A percentile compares a stretch with the other conserved stretches of the same genome.
These are phyloP conservation scores for Pseudogymnoascus sp. DNA, from an alignment of 2,329 filamentous ascomycete genomes.

Conservation along the genomic window DNA sequence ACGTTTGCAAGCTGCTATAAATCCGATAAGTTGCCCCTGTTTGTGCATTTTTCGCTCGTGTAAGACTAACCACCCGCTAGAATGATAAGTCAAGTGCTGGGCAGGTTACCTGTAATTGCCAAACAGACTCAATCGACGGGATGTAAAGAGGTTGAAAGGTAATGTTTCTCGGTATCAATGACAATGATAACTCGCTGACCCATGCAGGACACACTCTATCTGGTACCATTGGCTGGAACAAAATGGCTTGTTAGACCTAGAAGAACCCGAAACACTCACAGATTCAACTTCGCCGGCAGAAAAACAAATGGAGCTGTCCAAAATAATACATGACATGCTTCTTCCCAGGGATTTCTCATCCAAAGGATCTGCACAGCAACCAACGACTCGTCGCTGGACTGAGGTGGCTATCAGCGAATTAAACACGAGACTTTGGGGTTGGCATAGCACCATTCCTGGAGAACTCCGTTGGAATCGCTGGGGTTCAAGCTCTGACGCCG, in stretches of 20 bases:
- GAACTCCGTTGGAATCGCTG: constrained; percentile 13
- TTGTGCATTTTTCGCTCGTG: background rate
- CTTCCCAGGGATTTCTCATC: background rate
- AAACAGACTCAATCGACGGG: background rate
- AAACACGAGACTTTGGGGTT: constrained; percentile 12
- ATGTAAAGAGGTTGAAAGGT: background rate
- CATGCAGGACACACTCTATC: background rate
- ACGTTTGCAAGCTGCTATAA: constrained; percentile 12
- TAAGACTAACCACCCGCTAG: constrained; percentile 9
- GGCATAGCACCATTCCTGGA: constrained; percentile 10
- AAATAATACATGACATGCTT: constrained; percentile 8
- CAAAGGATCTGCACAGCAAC: background rate
- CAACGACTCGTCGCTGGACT: background rate
- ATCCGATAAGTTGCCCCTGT: constrained; percentile 15
- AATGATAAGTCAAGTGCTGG: constrained; percentile 10
- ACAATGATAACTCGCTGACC: background rate
- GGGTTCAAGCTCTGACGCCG: constrained; percentile 10
- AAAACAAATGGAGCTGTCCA: background rate
- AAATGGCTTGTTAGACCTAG: background rate
- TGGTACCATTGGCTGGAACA: constrained; percentile 5
- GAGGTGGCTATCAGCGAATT: constrained; percentile 10
- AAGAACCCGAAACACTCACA: background rate
- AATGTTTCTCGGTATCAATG: background rate
- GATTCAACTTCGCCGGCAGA: background rate
- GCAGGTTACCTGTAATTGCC: constrained; percentile 4